These are phyloP conservation scores for Entomortierella parvispora DNA, from an alignment of 192 early-diverging fungal species.

Conservation along the genomic window DNA sequence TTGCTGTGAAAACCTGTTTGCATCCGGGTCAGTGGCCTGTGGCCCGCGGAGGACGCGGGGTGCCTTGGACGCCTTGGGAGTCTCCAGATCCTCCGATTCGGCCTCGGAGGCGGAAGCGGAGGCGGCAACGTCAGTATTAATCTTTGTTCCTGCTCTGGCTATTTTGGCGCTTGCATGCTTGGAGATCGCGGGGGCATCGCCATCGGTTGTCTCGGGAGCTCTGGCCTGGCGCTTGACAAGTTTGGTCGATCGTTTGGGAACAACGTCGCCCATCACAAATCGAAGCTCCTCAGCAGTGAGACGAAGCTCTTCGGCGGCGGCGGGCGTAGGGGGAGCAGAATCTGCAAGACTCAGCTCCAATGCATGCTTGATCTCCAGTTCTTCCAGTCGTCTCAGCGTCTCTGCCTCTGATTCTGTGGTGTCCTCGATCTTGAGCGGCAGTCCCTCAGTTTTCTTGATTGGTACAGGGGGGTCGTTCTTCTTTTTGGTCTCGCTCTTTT, in stretches of 20 bases:
- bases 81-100: slow-evolving; percentile 31
- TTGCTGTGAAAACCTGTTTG: slow-evolving; percentile 33
- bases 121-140: slow-evolving; percentile 7
- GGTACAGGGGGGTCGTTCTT: not conserved
- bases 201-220: slow-evolving; percentile 39
- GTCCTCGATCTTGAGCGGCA: slow-evolving; percentile 4
- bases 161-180: slow-evolving; percentile 11
- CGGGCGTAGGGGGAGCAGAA: not conserved
- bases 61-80: slow-evolving; percentile 31
- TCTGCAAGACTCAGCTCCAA: slow-evolving; percentile 36
- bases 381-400: slow-evolving; percentile 22
- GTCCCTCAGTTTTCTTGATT: too few species aligned
- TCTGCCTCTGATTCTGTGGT: slow-evolving; percentile 23
- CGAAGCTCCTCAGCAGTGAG: slow-evolving; percentile 43
- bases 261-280: slow-evolving; percentile 47
- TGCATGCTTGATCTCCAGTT: slow-evolving; percentile 37
- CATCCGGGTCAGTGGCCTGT: slow-evolving; percentile 9
- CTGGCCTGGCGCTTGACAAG: slow-evolving; percentile 28
- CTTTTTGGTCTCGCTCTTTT: slow-evolving; percentile 25
- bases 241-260: slow-evolving; percentile 40
- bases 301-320: slow-evolving; percentile 1
- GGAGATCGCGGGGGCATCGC: slow-evolving; percentile 2
- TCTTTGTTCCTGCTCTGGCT: slow-evolving; percentile 3
- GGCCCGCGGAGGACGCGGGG: slow-evolving; percentile 35
- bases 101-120: slow-evolving; percentile 11